phyloP scores from a whole-genome alignment of 2,329 filamentous ascomycete species.

The Ophiostoma triangulosporum region DNA sequence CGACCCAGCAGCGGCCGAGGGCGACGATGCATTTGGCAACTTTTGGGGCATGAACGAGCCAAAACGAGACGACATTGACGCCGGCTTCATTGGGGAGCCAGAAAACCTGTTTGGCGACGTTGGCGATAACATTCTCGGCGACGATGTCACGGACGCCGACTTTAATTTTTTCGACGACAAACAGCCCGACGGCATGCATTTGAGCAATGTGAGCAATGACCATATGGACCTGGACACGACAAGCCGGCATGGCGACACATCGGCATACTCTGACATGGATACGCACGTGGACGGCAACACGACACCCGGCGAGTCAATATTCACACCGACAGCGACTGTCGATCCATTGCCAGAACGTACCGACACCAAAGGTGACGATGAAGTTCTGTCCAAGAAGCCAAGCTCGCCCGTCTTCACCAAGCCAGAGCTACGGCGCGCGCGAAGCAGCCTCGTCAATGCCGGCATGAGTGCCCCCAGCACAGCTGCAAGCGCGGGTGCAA shows the following conservation, averaged over 20 bases:
- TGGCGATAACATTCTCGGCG: conserved; percentile 56
- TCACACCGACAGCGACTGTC: background rate
- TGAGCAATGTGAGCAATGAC: conserved; percentile 2
- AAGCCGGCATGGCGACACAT: background rate
- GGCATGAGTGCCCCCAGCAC: background rate
- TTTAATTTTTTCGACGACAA: conserved; percentile 79
- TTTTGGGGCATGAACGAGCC: conserved; percentile 29
- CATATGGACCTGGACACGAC: conserved; percentile 6
- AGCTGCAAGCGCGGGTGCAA: background rate
- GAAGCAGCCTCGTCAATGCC: conserved; percentile 35
- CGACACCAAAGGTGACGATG: background rate
- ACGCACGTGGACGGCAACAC: background rate
- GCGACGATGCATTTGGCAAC: conserved; percentile 22
- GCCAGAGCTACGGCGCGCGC: conserved; percentile 44
- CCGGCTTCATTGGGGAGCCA: conserved; percentile 29
- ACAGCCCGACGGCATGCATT: background rate
- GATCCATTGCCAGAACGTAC: background rate
- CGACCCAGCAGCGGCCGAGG: conserved; percentile 22
- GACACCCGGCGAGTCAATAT: background rate
- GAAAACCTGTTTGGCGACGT: conserved; percentile 56
- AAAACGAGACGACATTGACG: conserved; percentile 31
- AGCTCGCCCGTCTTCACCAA: conserved; percentile 37
- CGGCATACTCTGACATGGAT: background rate
- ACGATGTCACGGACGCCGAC: conserved; percentile 69
- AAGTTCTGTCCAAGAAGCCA: background rate